Base-by-base conservation (phyloP, 352 stramenopile genomes). In the Phytophthora syringae region DNA sequence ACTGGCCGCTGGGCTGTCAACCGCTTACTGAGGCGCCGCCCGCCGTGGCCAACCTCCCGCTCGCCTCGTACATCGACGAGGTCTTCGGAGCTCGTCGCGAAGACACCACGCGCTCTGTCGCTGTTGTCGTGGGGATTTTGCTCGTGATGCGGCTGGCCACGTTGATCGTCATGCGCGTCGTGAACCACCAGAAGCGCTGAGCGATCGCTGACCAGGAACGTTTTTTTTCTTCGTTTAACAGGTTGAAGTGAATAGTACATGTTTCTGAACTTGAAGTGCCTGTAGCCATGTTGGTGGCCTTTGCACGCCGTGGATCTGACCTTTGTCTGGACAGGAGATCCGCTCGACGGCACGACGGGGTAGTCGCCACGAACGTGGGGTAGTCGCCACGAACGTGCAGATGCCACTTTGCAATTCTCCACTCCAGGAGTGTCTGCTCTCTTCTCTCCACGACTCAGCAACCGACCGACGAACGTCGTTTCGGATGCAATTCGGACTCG, bases 121-220 rank as follows among this genome's bases (percentile, higher is more conserved):
- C 44, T 28, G 67, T 94, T 15, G 69, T 86, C 15, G n/a, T 89
- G 11, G 74, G 52, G 28, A 73, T 85, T 25, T 28, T 92, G 18
- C 61, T 86, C 1, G 7, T 81, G 25, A 77, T 87, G 58, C 82
- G 84, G 37, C 53, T 89, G 20, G 67, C 85, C 43, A 80, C 83
- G 9, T 48, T 82, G 25, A 47, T 89, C 18, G 67, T 80, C 16
- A 74, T 90, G 56, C 79, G 83, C 21, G 72, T 78, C 24, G 48
- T 92, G 18, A 89, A 87, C 63, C 76, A 89, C 67, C 80, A 90
- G 66, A 85, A 82, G 67, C 74, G 73, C 22, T 88, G 72, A 72
- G n/a, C n/a, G n/a, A n/a, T n/a, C n/a, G n/a, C n/a, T n/a, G n/a
- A n/a, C n/a, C n/a, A n/a, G 13, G 30, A 48, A 22, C 39, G 43